Base-by-base conservation (phyloP, 2,329 filamentous ascomycete genomes). In the Lasiodiplodia theobromae region DNA sequence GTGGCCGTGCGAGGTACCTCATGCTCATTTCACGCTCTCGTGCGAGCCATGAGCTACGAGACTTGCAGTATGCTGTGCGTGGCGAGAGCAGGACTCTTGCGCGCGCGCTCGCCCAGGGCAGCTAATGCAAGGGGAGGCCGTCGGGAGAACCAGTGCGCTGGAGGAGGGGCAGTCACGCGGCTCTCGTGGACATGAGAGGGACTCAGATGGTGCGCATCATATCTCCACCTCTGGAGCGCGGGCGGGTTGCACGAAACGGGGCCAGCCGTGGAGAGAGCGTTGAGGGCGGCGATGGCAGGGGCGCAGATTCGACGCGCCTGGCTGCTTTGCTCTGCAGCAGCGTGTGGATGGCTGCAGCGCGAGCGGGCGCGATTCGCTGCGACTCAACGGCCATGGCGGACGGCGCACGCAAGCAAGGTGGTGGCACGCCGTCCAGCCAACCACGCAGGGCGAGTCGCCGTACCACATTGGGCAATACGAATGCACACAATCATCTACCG, bases 21-120 rank as follows among this genome's bases (percentile, higher is more conserved):
- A 28, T 7, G 44, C 62, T 65, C 47, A 37, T 52, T 38, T 52
- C 56, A 31, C 34, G 56, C 56, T 40, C 62, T 65, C 62, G 62
- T 65, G 62, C 47, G 62, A 65, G 62, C 62, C 62, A 53, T 54
- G 62, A 53, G 62, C 51, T 53, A 31, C 62, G 23, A 62, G 58
- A 53, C 62, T 65, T 65, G 62, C 62, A 65, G 62, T 12, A 53
- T 34, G 62, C 62, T 38, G 47, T 52, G 51, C 31, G 49, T 38
- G 57, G 21, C 57, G 57, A 60, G 57, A 60, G 57, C 57, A 60
- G 28, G n/a, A 44, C 40, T 49, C 40, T 51, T 49, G 40, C 57
- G 57, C 57, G 38, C 37, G 23, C 44, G n/a, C 44, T 52, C 34
- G 47, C 23, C 31, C 40, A n/a, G 31, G 25, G 62, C 18, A 37